Percentiles rank a stretch among this genome's conserved stretches.
These are phyloP conservation scores for Luvunga scandens DNA, from an alignment of 345 rosid species.

Conservation along the genomic window DNA sequence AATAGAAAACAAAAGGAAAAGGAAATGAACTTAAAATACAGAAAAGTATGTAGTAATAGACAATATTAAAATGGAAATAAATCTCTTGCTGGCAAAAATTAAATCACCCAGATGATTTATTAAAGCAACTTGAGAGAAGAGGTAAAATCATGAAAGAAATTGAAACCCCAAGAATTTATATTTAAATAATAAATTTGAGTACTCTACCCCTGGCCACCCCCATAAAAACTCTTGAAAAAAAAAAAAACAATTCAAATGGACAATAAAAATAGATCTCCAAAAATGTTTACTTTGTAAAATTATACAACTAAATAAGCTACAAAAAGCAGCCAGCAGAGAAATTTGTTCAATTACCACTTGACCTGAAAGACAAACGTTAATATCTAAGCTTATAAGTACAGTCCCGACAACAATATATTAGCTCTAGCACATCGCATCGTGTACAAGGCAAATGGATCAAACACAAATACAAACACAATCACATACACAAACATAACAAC, in stretches of 20 bases:
- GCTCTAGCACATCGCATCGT: background rate
- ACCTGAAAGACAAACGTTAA: background rate
- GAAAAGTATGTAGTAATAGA: background rate
- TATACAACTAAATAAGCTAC: background rate
- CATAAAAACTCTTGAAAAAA: too few relatives aligned
- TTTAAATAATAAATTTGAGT: too few relatives aligned
- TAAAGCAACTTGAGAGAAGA: background rate
- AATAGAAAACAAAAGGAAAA: constrained; percentile 2
- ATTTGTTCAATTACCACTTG: background rate
- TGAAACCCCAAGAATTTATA: background rate
- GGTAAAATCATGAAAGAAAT: background rate
- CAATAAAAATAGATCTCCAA: background rate
- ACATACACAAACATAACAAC: background rate
- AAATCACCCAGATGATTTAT: background rate
- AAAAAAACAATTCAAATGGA: too few relatives aligned
- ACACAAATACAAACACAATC: background rate
- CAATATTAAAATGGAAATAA: constrained; percentile 1
- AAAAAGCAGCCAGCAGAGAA: background rate
- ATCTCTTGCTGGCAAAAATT: background rate
- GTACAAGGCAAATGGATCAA: background rate
- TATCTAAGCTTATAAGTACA: background rate
- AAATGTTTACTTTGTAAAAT: background rate
- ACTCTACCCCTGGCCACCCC: too few relatives aligned
- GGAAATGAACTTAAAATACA: constrained; percentile 10
- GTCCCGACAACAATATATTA: background rate